Evolutionary conservation across 345 rosid species (phyloP).

Genomic region (Cardamine chenopodiifolia): DNA sequence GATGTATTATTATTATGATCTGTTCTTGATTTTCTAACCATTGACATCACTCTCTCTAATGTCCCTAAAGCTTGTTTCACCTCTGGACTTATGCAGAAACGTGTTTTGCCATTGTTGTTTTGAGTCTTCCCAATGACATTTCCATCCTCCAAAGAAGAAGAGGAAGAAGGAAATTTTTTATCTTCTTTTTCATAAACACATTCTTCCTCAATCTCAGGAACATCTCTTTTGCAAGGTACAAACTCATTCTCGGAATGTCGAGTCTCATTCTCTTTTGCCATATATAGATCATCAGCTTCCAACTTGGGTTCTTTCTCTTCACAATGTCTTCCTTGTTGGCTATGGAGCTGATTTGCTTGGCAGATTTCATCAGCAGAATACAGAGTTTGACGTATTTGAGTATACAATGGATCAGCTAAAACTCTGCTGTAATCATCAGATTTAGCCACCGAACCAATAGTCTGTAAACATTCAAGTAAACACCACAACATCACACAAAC

Average conservation of each 20-base stretch:
- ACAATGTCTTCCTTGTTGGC: constrained; percentile 22
- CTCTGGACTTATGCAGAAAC: constrained; percentile 54
- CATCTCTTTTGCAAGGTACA: constrained; percentile 39
- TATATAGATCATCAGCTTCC: constrained; percentile 4
- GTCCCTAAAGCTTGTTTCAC: constrained; percentile 77
- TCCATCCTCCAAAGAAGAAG: constrained; percentile 25
- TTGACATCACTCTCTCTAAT: constrained; percentile 65
- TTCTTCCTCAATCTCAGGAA: constrained; percentile 72
- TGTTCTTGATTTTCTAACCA: constrained; percentile 52
- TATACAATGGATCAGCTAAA: constrained; percentile 66
- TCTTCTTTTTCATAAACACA: constrained; percentile 28
- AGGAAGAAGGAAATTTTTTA: constrained; percentile 7
- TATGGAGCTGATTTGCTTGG: constrained; percentile 34
- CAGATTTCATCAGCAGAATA: constrained; percentile 42
- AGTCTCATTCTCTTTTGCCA: constrained; percentile 30
- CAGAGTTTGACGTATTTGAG: constrained; percentile 58
- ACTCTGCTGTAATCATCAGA: constrained; percentile 57
- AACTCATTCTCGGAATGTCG: constrained; percentile 13
- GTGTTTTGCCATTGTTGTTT: constrained; percentile 42
- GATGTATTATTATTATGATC: constrained; percentile 31
- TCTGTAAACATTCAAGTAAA: constrained; percentile 46
- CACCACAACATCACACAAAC: constrained; percentile 13
- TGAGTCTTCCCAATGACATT: constrained; percentile 15
- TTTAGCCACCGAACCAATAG: constrained; percentile 58
- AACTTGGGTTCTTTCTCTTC: not conserved